Conservation (phyloP, 2,329 filamentous ascomycete species). For the Cryphonectria japonica region DNA sequence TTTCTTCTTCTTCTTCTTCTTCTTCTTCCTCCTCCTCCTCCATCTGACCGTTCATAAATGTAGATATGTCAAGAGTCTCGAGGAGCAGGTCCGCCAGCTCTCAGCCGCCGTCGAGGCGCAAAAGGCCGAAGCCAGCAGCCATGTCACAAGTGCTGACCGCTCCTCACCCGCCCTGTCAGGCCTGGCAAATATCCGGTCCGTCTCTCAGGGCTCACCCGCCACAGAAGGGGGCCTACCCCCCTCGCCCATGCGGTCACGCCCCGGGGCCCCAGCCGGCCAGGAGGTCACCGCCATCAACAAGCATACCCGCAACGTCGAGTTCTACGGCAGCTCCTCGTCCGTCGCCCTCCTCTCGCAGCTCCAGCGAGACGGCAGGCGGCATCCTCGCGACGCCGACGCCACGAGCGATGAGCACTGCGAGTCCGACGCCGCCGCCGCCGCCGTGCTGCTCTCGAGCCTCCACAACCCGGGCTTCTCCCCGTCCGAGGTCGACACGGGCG, state of each 20-base stretch:
- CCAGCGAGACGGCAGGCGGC: slow-evolving; percentile 36
- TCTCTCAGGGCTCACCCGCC: slow-evolving; percentile 29
- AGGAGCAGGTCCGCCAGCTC: slow-evolving; percentile 25
- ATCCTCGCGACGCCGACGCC: slow-evolving; percentile 24
- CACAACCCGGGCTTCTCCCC: slow-evolving; percentile 51
- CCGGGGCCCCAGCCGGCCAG: slow-evolving; percentile 37
- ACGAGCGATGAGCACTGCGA: slow-evolving; percentile 24
- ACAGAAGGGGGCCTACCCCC: slow-evolving; percentile 29
- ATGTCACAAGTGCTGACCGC: slow-evolving; percentile 8
- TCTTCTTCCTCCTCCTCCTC: not conserved
- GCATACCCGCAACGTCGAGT: slow-evolving; percentile 51
- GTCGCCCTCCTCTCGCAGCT: slow-evolving; percentile 49
- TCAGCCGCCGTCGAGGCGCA: slow-evolving; percentile 22
- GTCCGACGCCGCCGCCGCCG: slow-evolving; percentile 39
- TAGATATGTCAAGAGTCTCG: slow-evolving; percentile 34
- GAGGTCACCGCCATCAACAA: slow-evolving; percentile 49
- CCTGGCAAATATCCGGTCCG: slow-evolving; percentile 25
- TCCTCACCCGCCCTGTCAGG: slow-evolving; percentile 20
- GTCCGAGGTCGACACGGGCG: slow-evolving; percentile 24
- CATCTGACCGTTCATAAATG: slow-evolving; percentile 8
- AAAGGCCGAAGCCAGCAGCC: not conserved
- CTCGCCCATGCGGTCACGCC: slow-evolving; percentile 33
- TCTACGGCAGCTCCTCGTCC: slow-evolving; percentile 52
- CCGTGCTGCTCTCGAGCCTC: slow-evolving; percentile 45
- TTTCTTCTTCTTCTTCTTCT: not conserved